These are phyloP conservation scores for Zymoseptoria pseudotritici DNA, from an alignment of 2,329 filamentous ascomycete genomes.

Conservation along the genomic window DNA sequence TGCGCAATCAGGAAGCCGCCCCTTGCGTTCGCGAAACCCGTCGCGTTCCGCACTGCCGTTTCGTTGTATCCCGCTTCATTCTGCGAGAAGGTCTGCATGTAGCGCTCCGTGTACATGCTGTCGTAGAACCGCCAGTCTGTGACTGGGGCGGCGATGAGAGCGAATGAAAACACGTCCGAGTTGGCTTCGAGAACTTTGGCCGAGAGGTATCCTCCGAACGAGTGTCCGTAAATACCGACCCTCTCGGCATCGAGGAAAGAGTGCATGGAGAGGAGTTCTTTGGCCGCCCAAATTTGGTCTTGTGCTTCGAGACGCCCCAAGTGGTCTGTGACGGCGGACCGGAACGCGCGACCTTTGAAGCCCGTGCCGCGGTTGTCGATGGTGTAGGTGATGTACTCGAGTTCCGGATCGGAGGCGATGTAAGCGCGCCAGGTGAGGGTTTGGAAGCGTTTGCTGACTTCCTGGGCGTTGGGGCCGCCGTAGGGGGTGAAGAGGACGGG, in stretches of 20 bases:
- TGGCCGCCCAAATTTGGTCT: slow-evolving; percentile 62
- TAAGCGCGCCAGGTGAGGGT: slow-evolving; percentile 54
- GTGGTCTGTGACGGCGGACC: slow-evolving; percentile 49
- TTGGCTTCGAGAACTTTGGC: slow-evolving; percentile 59
- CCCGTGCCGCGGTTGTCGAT: slow-evolving; percentile 64
- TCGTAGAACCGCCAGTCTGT: slow-evolving; percentile 66
- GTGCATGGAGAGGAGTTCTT: slow-evolving; percentile 44
- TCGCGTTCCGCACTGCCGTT: slow-evolving; percentile 50
- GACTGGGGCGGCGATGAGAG: slow-evolving; percentile 58
- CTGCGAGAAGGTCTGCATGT: slow-evolving; percentile 56
- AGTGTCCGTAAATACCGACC: slow-evolving; percentile 63
- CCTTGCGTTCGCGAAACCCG: slow-evolving; percentile 55
- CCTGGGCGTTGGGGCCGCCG: slow-evolving; percentile 58
- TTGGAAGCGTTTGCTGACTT: slow-evolving; percentile 51
- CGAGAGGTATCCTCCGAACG: slow-evolving; percentile 59
- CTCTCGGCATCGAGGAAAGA: slow-evolving; percentile 51
- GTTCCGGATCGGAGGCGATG: slow-evolving; percentile 58
- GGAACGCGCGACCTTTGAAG: slow-evolving; percentile 56
- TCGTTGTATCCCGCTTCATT: slow-evolving; percentile 56
- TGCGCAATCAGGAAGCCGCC: slow-evolving; percentile 58
- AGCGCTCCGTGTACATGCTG: slow-evolving; percentile 63
- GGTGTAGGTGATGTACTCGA: slow-evolving; percentile 60
- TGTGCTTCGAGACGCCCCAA: slow-evolving; percentile 57
- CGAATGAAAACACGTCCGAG: slow-evolving; percentile 55
- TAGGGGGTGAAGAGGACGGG: slow-evolving; percentile 62